Conservation (phyloP, 2,329 filamentous ascomycete genomes). For the Calonectria ilicicola region DNA sequence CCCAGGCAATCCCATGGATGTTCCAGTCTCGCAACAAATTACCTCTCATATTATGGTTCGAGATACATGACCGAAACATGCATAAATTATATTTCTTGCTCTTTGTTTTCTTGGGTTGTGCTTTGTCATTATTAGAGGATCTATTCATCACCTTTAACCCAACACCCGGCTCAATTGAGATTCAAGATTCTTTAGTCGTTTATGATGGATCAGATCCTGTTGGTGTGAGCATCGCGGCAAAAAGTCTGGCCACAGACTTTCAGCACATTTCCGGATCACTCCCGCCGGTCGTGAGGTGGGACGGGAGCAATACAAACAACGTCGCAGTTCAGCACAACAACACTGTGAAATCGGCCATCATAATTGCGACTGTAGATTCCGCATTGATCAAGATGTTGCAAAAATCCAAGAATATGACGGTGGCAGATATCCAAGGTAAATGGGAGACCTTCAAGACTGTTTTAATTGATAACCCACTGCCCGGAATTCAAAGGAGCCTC, state of each 20-base stretch:
- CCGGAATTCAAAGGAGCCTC: not conserved
- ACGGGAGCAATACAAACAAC: not conserved
- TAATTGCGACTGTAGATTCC: not conserved
- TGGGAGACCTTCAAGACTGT: not conserved
- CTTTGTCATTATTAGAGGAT: not conserved
- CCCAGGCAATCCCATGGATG: no score
- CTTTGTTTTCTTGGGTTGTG: not conserved
- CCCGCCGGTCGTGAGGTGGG: not conserved
- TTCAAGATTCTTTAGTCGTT: not conserved
- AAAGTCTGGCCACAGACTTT: not conserved
- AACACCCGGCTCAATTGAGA: not conserved
- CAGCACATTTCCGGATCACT: not conserved
- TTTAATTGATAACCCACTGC: not conserved
- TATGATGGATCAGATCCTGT: not conserved
- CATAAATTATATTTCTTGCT: not conserved
- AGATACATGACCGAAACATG: not conserved
- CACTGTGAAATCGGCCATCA: not conserved
- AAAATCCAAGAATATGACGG: not conserved
- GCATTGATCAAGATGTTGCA: not conserved
- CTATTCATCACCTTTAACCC: not conserved
- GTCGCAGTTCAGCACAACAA: not conserved
- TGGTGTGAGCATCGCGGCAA: not conserved
- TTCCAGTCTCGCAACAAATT: no score
- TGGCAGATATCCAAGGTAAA: not conserved
- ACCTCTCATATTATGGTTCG: not conserved